phyloP scores from a whole-genome alignment of 192 early-diverging fungal species.

The Entomortierella lignicola region DNA sequence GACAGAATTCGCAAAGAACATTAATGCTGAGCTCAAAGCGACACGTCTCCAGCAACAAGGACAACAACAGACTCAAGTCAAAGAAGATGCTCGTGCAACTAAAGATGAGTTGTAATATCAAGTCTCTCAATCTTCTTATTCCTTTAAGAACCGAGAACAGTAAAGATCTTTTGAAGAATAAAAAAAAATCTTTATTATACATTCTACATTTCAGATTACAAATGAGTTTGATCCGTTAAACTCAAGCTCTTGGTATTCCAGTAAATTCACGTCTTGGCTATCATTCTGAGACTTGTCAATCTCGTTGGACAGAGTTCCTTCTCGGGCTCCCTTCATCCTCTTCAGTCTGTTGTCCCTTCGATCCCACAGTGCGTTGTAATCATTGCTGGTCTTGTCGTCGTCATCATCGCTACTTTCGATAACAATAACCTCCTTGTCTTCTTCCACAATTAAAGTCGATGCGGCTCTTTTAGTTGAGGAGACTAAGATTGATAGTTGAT shows the following conservation, averaged over 20 bases:
- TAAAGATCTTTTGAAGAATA: no score
- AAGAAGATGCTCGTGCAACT: not conserved
- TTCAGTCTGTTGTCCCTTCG: not conserved
- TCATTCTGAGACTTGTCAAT: not conserved
- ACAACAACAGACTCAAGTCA: not conserved
- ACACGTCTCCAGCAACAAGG: conserved; percentile 2
- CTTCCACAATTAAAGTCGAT: not conserved
- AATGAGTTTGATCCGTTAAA: not conserved
- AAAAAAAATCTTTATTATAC: no score
- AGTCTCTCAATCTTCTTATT: no score
- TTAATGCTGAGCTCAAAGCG: conserved; percentile 31
- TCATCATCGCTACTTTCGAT: conserved; percentile 17
- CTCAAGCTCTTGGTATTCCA: not conserved
- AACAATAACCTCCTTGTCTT: conserved; percentile 1
- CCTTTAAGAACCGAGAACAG: no score
- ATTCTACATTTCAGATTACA: not conserved
- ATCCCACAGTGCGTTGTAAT: not conserved
- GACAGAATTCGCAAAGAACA: conserved; percentile 56
- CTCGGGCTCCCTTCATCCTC: not conserved
- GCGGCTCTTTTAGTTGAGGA: not conserved
- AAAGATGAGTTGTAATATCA: not conserved
- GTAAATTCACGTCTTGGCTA: not conserved
- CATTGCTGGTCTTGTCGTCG: not conserved
- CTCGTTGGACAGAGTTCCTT: not conserved
- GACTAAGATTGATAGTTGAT: not conserved